Percentiles rank a stretch among this genome's conserved stretches.
Evolutionary conservation across 2,329 filamentous ascomycete species (phyloP).

Genomic region (Ascochyta viciae-villosae): DNA sequence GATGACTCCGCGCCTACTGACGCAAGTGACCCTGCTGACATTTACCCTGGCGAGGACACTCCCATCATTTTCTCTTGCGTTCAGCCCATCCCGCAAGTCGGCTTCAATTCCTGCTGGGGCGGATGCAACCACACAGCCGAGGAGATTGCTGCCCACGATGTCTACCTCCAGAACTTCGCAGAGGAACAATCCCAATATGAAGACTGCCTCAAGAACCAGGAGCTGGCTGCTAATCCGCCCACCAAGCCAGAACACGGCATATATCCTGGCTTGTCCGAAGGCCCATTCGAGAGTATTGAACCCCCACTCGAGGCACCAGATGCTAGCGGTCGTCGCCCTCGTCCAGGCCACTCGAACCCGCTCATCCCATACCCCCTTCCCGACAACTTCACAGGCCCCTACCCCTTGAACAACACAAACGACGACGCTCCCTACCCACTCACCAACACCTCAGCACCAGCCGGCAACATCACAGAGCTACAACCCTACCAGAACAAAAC

Average conservation of each 20-base stretch:
- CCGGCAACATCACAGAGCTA: neutral
- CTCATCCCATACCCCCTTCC: conserved; percentile 5
- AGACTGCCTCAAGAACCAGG: neutral
- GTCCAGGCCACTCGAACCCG: conserved; percentile 2
- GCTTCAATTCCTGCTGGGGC: conserved; percentile 11
- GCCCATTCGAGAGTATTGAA: neutral
- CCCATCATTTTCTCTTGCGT: neutral
- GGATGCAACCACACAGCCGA: conserved; percentile 11
- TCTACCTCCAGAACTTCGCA: conserved; percentile 3
- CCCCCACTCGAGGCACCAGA: conserved; percentile 1
- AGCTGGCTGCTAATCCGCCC: neutral
- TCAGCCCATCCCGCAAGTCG: conserved; percentile 4
- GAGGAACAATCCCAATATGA: neutral
- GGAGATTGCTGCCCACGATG: conserved; percentile 7
- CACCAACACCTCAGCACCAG: neutral
- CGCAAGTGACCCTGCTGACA: neutral
- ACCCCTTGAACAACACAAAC: neutral
- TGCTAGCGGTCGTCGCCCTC: conserved; percentile 3
- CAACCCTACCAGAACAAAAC: conserved; percentile 13
- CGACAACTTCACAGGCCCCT: conserved; percentile 1
- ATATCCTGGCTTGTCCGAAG: neutral
- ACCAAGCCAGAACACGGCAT: neutral
- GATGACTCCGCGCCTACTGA: neutral
- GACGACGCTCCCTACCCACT: neutral
- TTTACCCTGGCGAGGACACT: neutral